Conservation (phyloP, 257 asterid genomes). For the Fraxinus anomala region DNA sequence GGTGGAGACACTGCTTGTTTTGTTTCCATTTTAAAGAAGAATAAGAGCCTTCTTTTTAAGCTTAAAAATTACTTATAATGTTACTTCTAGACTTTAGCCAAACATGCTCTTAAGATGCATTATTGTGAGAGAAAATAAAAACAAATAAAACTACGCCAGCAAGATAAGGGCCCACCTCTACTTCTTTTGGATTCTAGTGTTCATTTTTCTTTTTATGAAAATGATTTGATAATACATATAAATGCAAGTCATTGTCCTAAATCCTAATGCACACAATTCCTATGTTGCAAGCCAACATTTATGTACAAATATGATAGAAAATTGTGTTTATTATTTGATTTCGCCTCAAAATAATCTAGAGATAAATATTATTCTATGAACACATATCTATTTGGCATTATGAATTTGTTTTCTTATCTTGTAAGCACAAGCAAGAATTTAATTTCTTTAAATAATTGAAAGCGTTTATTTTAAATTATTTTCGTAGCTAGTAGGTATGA, state of each 20-base stretch:
- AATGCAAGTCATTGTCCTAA: constrained; percentile 27
- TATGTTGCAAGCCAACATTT: constrained; percentile 2
- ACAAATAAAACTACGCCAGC: constrained; percentile 37
- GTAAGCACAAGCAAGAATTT: background rate
- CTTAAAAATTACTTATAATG: background rate
- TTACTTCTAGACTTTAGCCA: background rate
- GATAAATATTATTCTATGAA: constrained; percentile 24
- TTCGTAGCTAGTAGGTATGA: no score
- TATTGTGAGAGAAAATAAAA: constrained; percentile 24
- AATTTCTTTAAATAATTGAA: no score
- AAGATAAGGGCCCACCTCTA: constrained; percentile 35
- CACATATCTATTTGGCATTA: background rate
- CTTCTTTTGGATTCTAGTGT: constrained; percentile 38
- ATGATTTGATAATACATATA: constrained; percentile 11
- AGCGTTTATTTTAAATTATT: no score
- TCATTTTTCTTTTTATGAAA: constrained; percentile 20
- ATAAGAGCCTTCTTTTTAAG: background rate
- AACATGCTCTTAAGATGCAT: background rate
- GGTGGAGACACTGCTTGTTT: background rate
- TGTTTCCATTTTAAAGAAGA: constrained; percentile 32
- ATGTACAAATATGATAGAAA: background rate
- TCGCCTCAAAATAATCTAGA: constrained; percentile 13
- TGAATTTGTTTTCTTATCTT: constrained; percentile 8
- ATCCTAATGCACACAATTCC: constrained; percentile 38
- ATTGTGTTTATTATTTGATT: background rate